Percentiles rank a stretch among this genome's conserved stretches.
phyloP scores from a whole-genome alignment of 2,329 filamentous ascomycete genomes.

The Diaporthe longicolla region DNA sequence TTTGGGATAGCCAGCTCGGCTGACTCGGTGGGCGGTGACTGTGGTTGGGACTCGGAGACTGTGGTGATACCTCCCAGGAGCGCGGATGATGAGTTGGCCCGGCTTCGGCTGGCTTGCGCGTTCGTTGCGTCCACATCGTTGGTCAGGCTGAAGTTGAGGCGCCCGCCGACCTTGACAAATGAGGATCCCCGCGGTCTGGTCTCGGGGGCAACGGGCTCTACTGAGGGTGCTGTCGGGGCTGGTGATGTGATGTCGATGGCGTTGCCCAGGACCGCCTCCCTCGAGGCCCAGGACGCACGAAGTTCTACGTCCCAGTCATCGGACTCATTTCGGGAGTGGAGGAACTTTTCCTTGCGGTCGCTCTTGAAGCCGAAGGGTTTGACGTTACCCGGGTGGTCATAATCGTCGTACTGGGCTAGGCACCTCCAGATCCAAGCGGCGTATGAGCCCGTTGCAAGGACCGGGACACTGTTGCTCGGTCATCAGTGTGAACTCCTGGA shows the following conservation, averaged over 20 bases:
- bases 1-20: slow-evolving; percentile 24
- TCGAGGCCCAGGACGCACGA: slow-evolving; percentile 12
- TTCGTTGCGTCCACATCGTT: slow-evolving; percentile 10
- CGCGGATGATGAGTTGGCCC: slow-evolving; percentile 37
- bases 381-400: slow-evolving; percentile 63
- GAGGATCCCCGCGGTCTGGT: slow-evolving; percentile 32
- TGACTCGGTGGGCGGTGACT: not conserved
- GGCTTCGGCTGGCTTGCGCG: slow-evolving; percentile 29
- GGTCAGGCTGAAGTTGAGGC: slow-evolving; percentile 38
- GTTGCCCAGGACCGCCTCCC: slow-evolving; percentile 49
- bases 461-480: slow-evolving; percentile 54
- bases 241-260: slow-evolving; percentile 41
- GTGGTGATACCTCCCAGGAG: slow-evolving; percentile 36
- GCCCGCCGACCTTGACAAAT: slow-evolving; percentile 38
- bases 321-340: slow-evolving; percentile 36
- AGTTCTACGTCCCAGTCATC: slow-evolving; percentile 41
- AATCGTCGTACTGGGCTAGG: slow-evolving; percentile 64
- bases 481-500: slow-evolving; percentile 31
- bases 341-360: slow-evolving; percentile 36
- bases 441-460: slow-evolving; percentile 62
- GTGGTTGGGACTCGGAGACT: slow-evolving; percentile 27
- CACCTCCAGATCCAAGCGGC: slow-evolving; percentile 63
- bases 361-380: slow-evolving; percentile 62
- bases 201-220: slow-evolving; percentile 34
- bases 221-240: slow-evolving; percentile 34